phyloP scores from a whole-genome alignment of 2,329 filamentous ascomycete genomes.

The Colletotrichum lentis region DNA sequence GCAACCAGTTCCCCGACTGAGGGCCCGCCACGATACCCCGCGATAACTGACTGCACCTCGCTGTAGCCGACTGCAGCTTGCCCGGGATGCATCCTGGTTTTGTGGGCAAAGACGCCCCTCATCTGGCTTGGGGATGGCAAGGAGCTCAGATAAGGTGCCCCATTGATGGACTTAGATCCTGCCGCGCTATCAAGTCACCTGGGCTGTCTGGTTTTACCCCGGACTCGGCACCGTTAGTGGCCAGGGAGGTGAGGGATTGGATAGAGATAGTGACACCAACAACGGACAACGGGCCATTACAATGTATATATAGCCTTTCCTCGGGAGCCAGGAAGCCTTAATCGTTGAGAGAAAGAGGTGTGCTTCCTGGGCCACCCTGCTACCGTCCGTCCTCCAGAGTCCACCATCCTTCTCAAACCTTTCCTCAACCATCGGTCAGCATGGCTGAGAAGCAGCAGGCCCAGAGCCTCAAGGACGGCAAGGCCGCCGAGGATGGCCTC shows the following conservation, averaged over 20 bases:
- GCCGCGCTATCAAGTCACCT: conserved; percentile 28
- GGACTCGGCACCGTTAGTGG: conserved; percentile 21
- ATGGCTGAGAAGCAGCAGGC: conserved; percentile 19
- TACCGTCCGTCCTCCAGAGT: not conserved
- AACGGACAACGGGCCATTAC: conserved; percentile 16
- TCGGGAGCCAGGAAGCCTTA: too few species aligned
- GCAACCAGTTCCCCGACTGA: not conserved
- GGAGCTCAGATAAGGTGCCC: conserved; percentile 16
- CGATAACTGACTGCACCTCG: conserved; percentile 14
- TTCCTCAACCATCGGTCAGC: not conserved
- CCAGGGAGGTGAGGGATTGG: not conserved
- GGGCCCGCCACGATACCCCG: conserved; percentile 10
- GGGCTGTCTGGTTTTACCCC: conserved; percentile 12
- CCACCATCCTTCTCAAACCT: not conserved
- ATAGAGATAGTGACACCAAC: conserved; percentile 20
- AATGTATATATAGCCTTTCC: conserved; percentile 14
- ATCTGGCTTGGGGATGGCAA: conserved; percentile 12
- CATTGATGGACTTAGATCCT: conserved; percentile 2
- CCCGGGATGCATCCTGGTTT: not conserved
- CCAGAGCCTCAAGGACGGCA: conserved; percentile 21
- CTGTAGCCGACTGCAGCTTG: too few species aligned
- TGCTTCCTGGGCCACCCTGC: not conserved
- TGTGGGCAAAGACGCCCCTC: conserved; percentile 12
- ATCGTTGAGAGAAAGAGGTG: not conserved
- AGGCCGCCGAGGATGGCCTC: conserved; percentile 31